phyloP scores from a whole-genome alignment of 352 stramenopile species.

The Phytophthora gonapodyides region DNA sequence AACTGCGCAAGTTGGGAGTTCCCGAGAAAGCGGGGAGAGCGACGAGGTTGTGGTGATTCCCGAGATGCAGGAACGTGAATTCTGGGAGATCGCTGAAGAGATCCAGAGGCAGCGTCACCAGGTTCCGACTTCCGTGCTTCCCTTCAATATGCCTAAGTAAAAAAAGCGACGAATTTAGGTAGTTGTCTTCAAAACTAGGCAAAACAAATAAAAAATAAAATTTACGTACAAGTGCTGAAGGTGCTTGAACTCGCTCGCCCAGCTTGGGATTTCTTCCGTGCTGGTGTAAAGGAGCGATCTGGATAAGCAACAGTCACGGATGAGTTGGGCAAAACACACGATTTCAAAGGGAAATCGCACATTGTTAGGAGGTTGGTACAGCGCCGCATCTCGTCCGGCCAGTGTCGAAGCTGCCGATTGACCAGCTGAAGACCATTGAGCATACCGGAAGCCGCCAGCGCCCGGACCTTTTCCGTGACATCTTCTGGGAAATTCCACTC shows the following conservation, averaged over 20 bases:
- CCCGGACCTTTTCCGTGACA: conserved; percentile 17
- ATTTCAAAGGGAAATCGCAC: neutral
- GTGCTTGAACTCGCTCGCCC: conserved; percentile 16
- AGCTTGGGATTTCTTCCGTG: conserved; percentile 16
- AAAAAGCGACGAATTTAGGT: neutral
- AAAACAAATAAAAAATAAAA: neutral
- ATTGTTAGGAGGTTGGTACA: conserved; percentile 22
- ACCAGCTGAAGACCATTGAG: conserved; percentile 32
- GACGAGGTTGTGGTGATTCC: conserved; percentile 14
- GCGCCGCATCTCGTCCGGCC: conserved; percentile 28
- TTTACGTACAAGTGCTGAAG: conserved; percentile 26
- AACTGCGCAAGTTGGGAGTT: conserved; percentile 21
- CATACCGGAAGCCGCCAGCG: conserved; percentile 21
- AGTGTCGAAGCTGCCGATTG: conserved; percentile 25
- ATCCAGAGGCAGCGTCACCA: conserved; percentile 16
- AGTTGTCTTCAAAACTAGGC: neutral
- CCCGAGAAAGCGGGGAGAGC: conserved; percentile 15
- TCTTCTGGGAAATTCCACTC: conserved; percentile 35
- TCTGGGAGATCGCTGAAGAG: conserved; percentile 28
- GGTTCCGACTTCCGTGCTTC: conserved; percentile 24
- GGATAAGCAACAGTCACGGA: neutral
- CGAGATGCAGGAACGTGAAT: conserved; percentile 27
- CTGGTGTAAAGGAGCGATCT: conserved; percentile 30
- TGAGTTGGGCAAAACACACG: neutral
- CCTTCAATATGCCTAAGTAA: conserved; percentile 26